Conservation (phyloP, 2,329 filamentous ascomycete genomes). For the Lecanoromycetidae sp. region DNA sequence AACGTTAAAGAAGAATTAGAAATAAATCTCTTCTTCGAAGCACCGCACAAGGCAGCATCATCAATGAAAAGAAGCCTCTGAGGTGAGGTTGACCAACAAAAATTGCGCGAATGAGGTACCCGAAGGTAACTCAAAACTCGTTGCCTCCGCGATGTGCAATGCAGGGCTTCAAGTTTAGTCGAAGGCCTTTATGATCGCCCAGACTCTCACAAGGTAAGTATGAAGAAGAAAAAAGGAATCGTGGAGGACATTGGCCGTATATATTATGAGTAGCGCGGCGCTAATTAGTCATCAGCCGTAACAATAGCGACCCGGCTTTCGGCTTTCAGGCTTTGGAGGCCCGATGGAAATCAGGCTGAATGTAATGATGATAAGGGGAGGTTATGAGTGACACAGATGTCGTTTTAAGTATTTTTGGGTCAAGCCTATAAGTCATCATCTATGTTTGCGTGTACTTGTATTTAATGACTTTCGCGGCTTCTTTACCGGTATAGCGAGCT, state of each 20-base stretch:
- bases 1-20: too few species aligned
- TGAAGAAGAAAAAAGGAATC: slow-evolving; percentile 34
- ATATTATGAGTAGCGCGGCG: not conserved
- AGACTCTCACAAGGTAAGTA: slow-evolving; percentile 37
- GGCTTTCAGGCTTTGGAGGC: too few species aligned
- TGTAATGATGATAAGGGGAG: too few species aligned
- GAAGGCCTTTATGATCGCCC: slow-evolving; percentile 33
- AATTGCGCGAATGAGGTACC: slow-evolving; percentile 39
- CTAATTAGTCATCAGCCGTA: too few species aligned
- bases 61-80: slow-evolving; percentile 30
- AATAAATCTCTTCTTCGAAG: slow-evolving; percentile 9
- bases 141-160: slow-evolving; percentile 47
- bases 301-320: too few species aligned
- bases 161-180: slow-evolving; percentile 39
- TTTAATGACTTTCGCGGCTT: too few species aligned
- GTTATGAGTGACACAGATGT: too few species aligned
- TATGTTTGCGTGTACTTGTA: too few species aligned
- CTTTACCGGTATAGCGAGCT: too few species aligned
- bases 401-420: too few species aligned
- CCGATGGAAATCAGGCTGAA: too few species aligned
- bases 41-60: slow-evolving; percentile 12
- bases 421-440: too few species aligned
- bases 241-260: not conserved
- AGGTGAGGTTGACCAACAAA: slow-evolving; percentile 33
- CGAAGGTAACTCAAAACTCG: slow-evolving; percentile 37